Conservation (phyloP, 2,329 filamentous ascomycete species). For the Cladosporium sphaerospermum region DNA sequence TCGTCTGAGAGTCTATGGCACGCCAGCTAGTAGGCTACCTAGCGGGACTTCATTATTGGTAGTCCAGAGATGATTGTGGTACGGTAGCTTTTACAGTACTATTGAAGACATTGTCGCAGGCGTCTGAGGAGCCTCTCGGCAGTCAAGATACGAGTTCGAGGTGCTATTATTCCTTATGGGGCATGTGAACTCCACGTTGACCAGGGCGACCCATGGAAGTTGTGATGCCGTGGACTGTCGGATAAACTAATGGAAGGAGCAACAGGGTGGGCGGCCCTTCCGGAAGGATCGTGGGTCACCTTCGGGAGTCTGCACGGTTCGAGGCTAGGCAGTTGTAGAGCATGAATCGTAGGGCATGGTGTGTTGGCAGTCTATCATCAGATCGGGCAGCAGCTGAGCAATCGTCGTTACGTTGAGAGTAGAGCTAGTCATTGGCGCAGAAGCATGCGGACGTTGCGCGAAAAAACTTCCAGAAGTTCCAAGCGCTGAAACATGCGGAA, state of each 20-base stretch:
- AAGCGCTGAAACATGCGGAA: slow-evolving; percentile 11
- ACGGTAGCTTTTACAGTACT: too few relatives aligned
- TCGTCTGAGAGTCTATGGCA: too few relatives aligned
- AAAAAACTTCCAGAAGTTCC: neutral
- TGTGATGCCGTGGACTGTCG: too few relatives aligned
- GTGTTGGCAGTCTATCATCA: slow-evolving; percentile 1
- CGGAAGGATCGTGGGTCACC: neutral
- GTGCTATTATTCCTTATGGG: too few relatives aligned
- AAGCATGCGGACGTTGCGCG: neutral
- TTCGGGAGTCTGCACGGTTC: neutral
- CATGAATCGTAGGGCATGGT: slow-evolving; percentile 3
- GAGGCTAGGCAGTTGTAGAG: neutral
- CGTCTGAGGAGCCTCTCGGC: too few relatives aligned
- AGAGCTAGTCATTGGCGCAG: neutral
- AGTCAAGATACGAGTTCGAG: too few relatives aligned
- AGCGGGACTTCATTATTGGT: too few relatives aligned
- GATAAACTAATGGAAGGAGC: neutral
- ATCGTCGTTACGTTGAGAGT: slow-evolving; percentile 6
- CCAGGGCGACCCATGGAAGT: too few relatives aligned
- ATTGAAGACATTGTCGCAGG: too few relatives aligned
- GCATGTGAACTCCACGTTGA: too few relatives aligned
- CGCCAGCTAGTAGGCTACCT: too few relatives aligned
- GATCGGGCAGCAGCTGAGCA: neutral
- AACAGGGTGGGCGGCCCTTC: slow-evolving; percentile 9
- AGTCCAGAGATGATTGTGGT: too few relatives aligned